These are phyloP conservation scores for Colletotrichum ledebouriae DNA, from an alignment of 2,329 filamentous ascomycete species.

Conservation along the genomic window DNA sequence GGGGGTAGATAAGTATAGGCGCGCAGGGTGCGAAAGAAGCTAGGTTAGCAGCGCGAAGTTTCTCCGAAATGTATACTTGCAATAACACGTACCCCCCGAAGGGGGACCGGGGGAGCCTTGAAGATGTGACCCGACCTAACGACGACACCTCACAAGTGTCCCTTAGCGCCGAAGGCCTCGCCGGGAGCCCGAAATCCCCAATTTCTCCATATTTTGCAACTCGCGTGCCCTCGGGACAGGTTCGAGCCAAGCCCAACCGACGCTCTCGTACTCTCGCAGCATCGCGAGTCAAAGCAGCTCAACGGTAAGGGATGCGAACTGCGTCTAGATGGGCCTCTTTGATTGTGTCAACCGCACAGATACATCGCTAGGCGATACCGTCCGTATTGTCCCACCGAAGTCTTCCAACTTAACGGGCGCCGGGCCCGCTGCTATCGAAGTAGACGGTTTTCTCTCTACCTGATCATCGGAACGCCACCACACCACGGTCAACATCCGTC, in stretches of 20 bases:
- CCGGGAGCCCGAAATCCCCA: slow-evolving; percentile 20
- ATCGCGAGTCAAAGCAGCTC: not conserved
- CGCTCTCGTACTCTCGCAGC: not conserved
- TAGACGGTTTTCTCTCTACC: too few species aligned
- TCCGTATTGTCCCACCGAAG: slow-evolving; percentile 2
- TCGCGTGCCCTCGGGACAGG: not conserved
- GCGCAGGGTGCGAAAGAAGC: too few species aligned
- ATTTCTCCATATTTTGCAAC: not conserved
- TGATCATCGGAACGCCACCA: too few species aligned
- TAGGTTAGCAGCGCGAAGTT: too few species aligned
- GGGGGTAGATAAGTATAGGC: too few species aligned
- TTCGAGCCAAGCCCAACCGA: too few species aligned
- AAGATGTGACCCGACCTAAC: slow-evolving; percentile 4
- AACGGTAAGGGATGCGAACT: not conserved
- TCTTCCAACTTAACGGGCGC: not conserved
- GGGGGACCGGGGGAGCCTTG: not conserved
- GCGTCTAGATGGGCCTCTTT: too few species aligned
- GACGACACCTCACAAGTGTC: slow-evolving; percentile 11
- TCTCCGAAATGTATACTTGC: too few species aligned
- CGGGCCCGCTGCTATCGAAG: too few species aligned
- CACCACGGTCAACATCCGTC: too few species aligned
- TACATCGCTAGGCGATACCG: slow-evolving; percentile 5
- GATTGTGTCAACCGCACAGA: not conserved
- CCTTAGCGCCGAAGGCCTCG: slow-evolving; percentile 35
- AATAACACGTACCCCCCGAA: too few species aligned